These are phyloP conservation scores for Colletotrichum sp. DNA, from an alignment of 2,329 filamentous ascomycete genomes.

Conservation along the genomic window DNA sequence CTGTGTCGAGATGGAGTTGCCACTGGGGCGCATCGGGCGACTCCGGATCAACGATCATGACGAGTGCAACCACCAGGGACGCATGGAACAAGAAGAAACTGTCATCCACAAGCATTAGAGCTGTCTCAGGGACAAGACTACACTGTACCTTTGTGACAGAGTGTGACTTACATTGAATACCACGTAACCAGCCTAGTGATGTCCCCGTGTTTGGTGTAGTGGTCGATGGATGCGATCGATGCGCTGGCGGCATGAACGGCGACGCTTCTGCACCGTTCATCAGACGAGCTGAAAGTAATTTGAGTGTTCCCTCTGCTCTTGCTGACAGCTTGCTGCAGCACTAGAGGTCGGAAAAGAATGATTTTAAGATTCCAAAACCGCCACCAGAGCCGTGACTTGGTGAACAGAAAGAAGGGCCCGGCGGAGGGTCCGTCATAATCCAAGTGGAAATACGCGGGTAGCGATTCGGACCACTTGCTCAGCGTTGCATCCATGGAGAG, in stretches of 20 bases:
- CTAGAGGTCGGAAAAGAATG: constrained; percentile 31
- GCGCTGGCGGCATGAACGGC: constrained; percentile 30
- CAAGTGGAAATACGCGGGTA: constrained; percentile 29
- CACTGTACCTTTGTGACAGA: not conserved
- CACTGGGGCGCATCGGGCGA: constrained; percentile 28
- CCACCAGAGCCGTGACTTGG: constrained; percentile 33
- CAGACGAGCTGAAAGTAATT: constrained; percentile 15
- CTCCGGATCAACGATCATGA: constrained; percentile 29
- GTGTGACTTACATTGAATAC: constrained; percentile 32
- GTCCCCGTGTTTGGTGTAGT: constrained; percentile 23
- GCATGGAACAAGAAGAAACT: constrained; percentile 37
- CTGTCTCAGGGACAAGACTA: not conserved
- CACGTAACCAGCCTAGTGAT: constrained; percentile 31
- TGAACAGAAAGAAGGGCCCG: constrained; percentile 28
- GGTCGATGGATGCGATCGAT: constrained; percentile 29
- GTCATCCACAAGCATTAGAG: not conserved
- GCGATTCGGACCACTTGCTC: constrained; percentile 28
- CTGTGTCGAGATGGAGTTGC: constrained; percentile 31
- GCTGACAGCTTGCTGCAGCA: constrained; percentile 29
- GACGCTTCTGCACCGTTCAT: constrained; percentile 26
- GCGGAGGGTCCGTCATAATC: constrained; percentile 12
- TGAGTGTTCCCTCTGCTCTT: constrained; percentile 11
- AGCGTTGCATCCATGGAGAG: constrained; percentile 27
- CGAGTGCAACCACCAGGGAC: constrained; percentile 31
- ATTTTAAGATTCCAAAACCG: constrained; percentile 36